phyloP scores from a whole-genome alignment of 2,329 filamentous ascomycete species.

The Colletotrichum musae region DNA sequence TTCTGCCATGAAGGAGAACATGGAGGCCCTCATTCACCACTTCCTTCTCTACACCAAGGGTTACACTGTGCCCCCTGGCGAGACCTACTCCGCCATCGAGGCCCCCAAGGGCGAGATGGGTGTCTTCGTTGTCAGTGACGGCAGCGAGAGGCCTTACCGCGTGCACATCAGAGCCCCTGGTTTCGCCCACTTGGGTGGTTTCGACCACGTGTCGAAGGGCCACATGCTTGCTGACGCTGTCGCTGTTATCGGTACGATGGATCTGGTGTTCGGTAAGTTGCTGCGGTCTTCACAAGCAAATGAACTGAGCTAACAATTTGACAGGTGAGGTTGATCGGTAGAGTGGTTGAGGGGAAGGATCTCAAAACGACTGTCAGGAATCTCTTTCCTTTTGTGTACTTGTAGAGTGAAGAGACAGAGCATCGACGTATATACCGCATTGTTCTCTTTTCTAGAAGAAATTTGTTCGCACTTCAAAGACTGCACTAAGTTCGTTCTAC shows the following conservation, averaged over 20 bases:
- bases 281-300: background rate
- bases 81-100: constrained; percentile 98
- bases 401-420: constrained; percentile 45
- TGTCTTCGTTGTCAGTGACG: constrained; percentile 95
- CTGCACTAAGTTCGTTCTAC: too few species aligned
- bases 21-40: constrained; percentile 99
- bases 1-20: constrained; percentile 99
- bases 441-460: constrained; percentile 41
- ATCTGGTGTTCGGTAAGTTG: constrained; percentile 86
- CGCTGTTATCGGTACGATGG: constrained; percentile 93
- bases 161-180: constrained; percentile 98
- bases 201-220: constrained; percentile 93
- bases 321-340: constrained; percentile 75
- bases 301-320: constrained; percentile 50
- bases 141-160: constrained; percentile 94
- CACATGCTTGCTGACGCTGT: constrained; percentile 97
- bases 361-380: constrained; percentile 38
- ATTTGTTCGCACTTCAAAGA: constrained; percentile 12
- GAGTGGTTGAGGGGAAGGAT: constrained; percentile 42
- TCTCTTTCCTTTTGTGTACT: constrained; percentile 45
- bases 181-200: constrained; percentile 94
- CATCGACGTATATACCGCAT: constrained; percentile 45
- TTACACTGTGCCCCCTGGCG: constrained; percentile 95
- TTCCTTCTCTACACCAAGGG: constrained; percentile 99
- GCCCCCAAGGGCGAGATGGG: constrained; percentile 99